Conservation (phyloP, 2,329 filamentous ascomycete genomes). For the Beauveria rudraprayagi region DNA sequence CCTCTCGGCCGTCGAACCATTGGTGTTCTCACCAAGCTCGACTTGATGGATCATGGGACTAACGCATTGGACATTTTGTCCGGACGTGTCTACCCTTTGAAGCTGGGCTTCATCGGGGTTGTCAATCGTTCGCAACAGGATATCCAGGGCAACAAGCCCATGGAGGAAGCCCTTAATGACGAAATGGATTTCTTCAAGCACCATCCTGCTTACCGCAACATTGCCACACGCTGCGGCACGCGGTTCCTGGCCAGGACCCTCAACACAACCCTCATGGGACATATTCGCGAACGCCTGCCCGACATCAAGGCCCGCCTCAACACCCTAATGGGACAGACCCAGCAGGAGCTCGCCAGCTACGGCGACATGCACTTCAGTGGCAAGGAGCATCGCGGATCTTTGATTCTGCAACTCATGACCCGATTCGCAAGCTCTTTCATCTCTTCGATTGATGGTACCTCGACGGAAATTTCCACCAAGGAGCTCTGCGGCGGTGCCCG, state of each 20-base stretch:
- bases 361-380: slow-evolving; percentile 96
- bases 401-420: slow-evolving; percentile 96
- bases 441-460: slow-evolving; percentile 96
- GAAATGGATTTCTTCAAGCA: slow-evolving; percentile 95
- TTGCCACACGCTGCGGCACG: slow-evolving; percentile 86
- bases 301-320: slow-evolving; percentile 98
- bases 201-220: slow-evolving; percentile 94
- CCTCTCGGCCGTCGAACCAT: slow-evolving; percentile 90
- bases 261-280: slow-evolving; percentile 89
- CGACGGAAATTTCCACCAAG: slow-evolving; percentile 96
- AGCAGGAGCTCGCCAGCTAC: slow-evolving; percentile 96
- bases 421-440: slow-evolving; percentile 97
- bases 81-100: slow-evolving; percentile 90
- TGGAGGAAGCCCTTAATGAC: slow-evolving; percentile 80
- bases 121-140: slow-evolving; percentile 98
- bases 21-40: slow-evolving; percentile 92
- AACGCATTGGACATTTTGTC: slow-evolving; percentile 98
- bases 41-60: slow-evolving; percentile 97
- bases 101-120: slow-evolving; percentile 95
- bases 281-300: slow-evolving; percentile 90
- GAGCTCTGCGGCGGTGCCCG: slow-evolving; percentile 90
- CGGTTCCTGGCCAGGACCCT: slow-evolving; percentile 90
- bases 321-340: slow-evolving; percentile 98
- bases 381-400: slow-evolving; percentile 89
- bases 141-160: slow-evolving; percentile 91